A percentile compares a stretch with the other conserved stretches of the same genome.
These are phyloP conservation scores for Leishmania lainsoni DNA, from an alignment of 208 protist species.

Conservation along the genomic window DNA sequence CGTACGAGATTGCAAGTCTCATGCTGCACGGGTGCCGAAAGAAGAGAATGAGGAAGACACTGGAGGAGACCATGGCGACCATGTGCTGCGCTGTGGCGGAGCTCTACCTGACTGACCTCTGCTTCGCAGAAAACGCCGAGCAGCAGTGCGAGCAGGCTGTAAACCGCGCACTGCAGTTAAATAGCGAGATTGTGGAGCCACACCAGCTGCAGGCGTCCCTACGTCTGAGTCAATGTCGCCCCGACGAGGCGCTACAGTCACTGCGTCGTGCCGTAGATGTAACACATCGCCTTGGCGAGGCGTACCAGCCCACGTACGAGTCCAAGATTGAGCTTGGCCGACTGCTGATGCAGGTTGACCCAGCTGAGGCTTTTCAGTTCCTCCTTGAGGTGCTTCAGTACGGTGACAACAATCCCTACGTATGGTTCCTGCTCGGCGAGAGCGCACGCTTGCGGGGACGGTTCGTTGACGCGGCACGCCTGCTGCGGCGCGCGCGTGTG, in stretches of 20 bases:
- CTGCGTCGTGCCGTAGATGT: constrained; percentile 80
- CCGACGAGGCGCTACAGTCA: constrained; percentile 58
- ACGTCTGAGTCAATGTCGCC: constrained; percentile 78
- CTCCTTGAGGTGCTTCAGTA: constrained; percentile 88
- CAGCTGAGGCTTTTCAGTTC: constrained; percentile 76
- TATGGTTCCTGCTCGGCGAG: constrained; percentile 93
- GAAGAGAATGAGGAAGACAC: constrained; percentile 48
- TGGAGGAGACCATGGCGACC: constrained; percentile 80
- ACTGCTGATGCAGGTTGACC: constrained; percentile 87
- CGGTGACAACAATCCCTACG: constrained; percentile 91
- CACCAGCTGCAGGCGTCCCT: constrained; percentile 87
- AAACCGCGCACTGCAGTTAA: constrained; percentile 45
- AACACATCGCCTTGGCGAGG: constrained; percentile 82
- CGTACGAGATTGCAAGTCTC: constrained; percentile 61
- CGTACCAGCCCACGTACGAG: constrained; percentile 90
- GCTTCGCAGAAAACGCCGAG: constrained; percentile 84
- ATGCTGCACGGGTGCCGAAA: constrained; percentile 62
- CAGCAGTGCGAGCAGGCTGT: constrained; percentile 78
- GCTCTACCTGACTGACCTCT: constrained; percentile 92
- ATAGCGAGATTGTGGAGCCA: constrained; percentile 69
- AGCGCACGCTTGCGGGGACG: constrained; percentile 77
- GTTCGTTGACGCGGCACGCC: constrained; percentile 74
- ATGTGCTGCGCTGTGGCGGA: constrained; percentile 90
- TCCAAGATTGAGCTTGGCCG: constrained; percentile 90
- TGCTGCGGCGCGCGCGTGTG: constrained; percentile 81